These are phyloP conservation scores for Zanthoxylum bungeanum DNA, from an alignment of 345 rosid genomes.

Conservation along the genomic window DNA sequence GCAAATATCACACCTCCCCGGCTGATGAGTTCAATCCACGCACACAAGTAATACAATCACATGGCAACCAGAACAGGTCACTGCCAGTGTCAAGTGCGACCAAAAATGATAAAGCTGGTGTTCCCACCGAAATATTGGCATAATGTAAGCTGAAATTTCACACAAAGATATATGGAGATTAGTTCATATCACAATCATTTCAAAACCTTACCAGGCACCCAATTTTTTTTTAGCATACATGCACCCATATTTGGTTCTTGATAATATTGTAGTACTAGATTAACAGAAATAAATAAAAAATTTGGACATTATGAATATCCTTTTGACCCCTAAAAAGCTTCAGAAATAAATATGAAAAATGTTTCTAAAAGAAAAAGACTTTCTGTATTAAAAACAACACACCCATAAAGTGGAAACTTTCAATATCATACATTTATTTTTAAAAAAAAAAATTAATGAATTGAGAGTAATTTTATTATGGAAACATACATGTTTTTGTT, in stretches of 20 bases:
- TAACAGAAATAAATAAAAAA: background rate
- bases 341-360: background rate
- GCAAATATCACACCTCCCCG: constrained; percentile 40
- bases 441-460: too few relatives aligned
- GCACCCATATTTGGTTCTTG: too few relatives aligned
- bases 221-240: too few relatives aligned
- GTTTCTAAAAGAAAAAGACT: background rate
- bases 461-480: too few relatives aligned
- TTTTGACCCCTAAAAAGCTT: background rate
- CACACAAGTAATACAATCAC: constrained; percentile 68
- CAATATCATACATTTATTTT: background rate
- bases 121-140: constrained; percentile 78
- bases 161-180: background rate
- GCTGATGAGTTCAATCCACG: constrained; percentile 28
- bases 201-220: background rate
- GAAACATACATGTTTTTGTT: too few relatives aligned
- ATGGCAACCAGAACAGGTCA: constrained; percentile 93
- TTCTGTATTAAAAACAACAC: background rate
- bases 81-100: constrained; percentile 97
- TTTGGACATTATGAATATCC: background rate
- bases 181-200: background rate
- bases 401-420: background rate
- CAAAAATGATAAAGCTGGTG: constrained; percentile 60
- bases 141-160: constrained; percentile 69
- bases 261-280: background rate